These are phyloP conservation scores for Pseudozyma hubeiensis DNA, from an alignment of 1,284 basidiomycete genomes.

Conservation along the genomic window DNA sequence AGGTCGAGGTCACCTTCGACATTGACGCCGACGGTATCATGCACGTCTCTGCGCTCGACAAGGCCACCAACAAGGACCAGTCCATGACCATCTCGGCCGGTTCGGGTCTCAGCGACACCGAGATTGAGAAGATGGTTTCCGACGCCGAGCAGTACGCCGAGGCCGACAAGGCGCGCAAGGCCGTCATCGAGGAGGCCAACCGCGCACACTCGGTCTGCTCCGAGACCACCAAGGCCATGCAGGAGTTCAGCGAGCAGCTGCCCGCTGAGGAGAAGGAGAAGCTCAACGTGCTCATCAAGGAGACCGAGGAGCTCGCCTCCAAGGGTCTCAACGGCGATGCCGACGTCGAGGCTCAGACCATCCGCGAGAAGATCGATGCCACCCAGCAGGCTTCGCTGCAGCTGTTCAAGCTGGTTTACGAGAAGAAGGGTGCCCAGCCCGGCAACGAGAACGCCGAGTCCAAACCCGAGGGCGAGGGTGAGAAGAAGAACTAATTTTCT, in stretches of 20 bases:
- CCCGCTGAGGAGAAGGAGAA: conserved; percentile 91
- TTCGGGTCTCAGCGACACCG: conserved; percentile 66
- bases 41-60: conserved; percentile 68
- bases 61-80: conserved; percentile 67
- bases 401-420: conserved; percentile 98
- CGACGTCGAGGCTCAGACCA: conserved; percentile 82
- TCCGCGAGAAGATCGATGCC: conserved; percentile 92
- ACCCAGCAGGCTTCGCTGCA: conserved; percentile 96
- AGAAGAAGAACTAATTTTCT: conserved; percentile 62
- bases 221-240: conserved; percentile 97
- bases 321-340: conserved; percentile 91
- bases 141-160: conserved; percentile 68
- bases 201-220: conserved; percentile 92
- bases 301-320: conserved; percentile 89
- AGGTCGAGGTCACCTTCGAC: conserved; percentile 69
- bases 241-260: conserved; percentile 96
- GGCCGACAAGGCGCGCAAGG: conserved; percentile 79
- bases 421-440: conserved; percentile 84
- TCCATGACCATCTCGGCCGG: conserved; percentile 68
- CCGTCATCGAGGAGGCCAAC: conserved; percentile 95
- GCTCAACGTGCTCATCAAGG: conserved; percentile 77
- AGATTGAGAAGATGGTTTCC: conserved; percentile 68
- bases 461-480: conserved; percentile 56
- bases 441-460: conserved; percentile 32
- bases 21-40: conserved; percentile 69